Percentiles rank a stretch among this genome's conserved stretches.
Evolutionary conservation across 345 rosid species (phyloP).

Genomic region (Melastoma malabathricum): DNA sequence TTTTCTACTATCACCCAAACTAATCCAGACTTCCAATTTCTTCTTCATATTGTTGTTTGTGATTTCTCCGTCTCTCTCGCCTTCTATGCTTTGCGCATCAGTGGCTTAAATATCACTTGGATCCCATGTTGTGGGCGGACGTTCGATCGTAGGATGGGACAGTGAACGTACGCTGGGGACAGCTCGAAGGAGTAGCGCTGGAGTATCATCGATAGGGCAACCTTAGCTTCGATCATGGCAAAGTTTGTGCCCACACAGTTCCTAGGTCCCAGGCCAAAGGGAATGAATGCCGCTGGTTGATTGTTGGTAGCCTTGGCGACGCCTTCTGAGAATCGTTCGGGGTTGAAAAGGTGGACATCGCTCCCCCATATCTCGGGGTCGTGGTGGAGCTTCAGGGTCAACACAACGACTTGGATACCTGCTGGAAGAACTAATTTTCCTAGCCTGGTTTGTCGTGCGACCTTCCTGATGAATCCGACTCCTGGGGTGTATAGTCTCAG

Average conservation of each 20-base stretch:
- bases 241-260: conserved; percentile 26
- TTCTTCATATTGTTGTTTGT: no score
- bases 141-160: conserved; percentile 7
- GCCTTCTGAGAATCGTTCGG: conserved; percentile 9
- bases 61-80: no score
- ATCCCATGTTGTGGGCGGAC: conserved; percentile 18
- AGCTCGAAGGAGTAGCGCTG: conserved; percentile 18
- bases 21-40: no score
- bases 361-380: conserved; percentile 7
- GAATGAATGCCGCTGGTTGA: conserved; percentile 10
- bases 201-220: conserved; percentile 26
- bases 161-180: conserved; percentile 20
- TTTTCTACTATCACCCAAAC: no score
- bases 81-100: no score
- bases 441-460: conserved; percentile 1
- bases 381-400: conserved; percentile 1
- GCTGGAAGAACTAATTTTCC: conserved; percentile 5
- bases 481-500: conserved; percentile 24
- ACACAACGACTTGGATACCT: not conserved
- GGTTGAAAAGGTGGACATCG: conserved; percentile 3
- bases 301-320: conserved; percentile 22
- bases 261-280: conserved; percentile 24
- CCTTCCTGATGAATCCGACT: not conserved
- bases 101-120: conserved; percentile 12
- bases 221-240: conserved; percentile 19